Conservation (phyloP, 2,329 filamentous ascomycete genomes). For the Cladophialophora exuberans region DNA sequence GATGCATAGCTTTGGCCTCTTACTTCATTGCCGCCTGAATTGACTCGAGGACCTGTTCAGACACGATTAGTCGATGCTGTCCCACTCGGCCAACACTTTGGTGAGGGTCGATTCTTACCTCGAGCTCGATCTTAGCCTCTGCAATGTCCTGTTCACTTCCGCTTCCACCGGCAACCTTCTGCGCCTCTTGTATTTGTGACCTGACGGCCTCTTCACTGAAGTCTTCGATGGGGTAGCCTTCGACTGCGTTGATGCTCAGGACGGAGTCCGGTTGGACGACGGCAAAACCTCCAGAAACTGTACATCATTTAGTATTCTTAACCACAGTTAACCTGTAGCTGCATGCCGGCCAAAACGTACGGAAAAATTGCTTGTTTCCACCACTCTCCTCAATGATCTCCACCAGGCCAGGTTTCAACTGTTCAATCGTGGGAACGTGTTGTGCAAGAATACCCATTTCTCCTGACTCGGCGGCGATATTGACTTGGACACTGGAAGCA, state of each 20-base stretch:
- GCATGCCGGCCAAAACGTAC: constrained; percentile 70
- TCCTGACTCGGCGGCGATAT: constrained; percentile 95
- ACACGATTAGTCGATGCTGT: constrained; percentile 6
- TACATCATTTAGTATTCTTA: constrained; percentile 12
- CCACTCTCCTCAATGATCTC: constrained; percentile 94
- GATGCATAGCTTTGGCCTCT: constrained; percentile 35
- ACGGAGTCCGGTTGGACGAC: constrained; percentile 92
- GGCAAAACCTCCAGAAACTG: constrained; percentile 96
- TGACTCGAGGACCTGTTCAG: constrained; percentile 51
- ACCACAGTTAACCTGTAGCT: background rate
- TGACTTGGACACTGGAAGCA: constrained; percentile 81
- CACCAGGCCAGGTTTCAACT: constrained; percentile 94
- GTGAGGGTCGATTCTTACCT: constrained; percentile 64
- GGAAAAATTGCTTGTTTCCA: constrained; percentile 93
- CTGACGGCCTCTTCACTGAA: constrained; percentile 92
- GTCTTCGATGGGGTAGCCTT: constrained; percentile 92
- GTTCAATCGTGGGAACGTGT: constrained; percentile 98
- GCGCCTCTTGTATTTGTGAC: constrained; percentile 88
- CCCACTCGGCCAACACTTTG: constrained; percentile 3
- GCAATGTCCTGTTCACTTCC: constrained; percentile 97
- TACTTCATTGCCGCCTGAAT: constrained; percentile 55
- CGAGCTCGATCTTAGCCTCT: constrained; percentile 98
- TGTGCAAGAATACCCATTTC: constrained; percentile 99
- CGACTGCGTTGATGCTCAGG: constrained; percentile 97
- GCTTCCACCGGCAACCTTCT: constrained; percentile 87